phyloP scores from a whole-genome alignment of 2,329 filamentous ascomycete genomes.

The Podosphaera fusca region DNA sequence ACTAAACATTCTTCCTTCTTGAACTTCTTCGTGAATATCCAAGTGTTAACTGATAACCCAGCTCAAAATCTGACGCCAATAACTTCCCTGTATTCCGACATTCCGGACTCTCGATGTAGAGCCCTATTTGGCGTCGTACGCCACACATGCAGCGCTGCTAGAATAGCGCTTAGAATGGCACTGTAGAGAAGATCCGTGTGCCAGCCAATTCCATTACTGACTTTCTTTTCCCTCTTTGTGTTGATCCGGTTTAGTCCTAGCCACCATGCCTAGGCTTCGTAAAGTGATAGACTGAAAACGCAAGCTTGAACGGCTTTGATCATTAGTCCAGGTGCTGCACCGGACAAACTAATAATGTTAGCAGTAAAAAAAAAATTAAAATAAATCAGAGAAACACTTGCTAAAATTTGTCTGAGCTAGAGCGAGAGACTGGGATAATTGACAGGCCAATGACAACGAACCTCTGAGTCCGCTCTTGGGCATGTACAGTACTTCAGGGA shows the following conservation, averaged over 20 bases:
- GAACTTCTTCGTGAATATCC: too few relatives aligned
- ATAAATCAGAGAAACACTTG: too few relatives aligned
- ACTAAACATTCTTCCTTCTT: too few relatives aligned
- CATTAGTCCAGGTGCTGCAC: neutral
- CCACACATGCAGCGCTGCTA: neutral
- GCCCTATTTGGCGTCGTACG: neutral
- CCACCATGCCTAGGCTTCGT: neutral
- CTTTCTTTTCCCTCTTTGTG: neutral
- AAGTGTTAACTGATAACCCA: too few relatives aligned
- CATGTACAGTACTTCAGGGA: too few relatives aligned
- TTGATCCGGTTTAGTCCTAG: neutral
- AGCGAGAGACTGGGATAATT: too few relatives aligned
- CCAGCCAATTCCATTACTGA: neutral
- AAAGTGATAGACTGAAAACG: neutral
- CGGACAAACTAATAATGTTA: neutral
- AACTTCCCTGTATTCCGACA: too few relatives aligned
- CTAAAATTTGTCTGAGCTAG: too few relatives aligned
- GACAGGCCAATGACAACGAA: too few relatives aligned
- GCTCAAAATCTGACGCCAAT: too few relatives aligned
- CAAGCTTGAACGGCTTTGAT: neutral
- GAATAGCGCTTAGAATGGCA: neutral
- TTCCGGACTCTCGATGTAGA: neutral
- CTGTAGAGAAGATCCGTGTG: neutral
- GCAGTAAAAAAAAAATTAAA: too few relatives aligned
- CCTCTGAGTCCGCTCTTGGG: too few relatives aligned